Conservation (phyloP, 108 stramenopile genomes). For the Fistulifera solaris region DNA sequence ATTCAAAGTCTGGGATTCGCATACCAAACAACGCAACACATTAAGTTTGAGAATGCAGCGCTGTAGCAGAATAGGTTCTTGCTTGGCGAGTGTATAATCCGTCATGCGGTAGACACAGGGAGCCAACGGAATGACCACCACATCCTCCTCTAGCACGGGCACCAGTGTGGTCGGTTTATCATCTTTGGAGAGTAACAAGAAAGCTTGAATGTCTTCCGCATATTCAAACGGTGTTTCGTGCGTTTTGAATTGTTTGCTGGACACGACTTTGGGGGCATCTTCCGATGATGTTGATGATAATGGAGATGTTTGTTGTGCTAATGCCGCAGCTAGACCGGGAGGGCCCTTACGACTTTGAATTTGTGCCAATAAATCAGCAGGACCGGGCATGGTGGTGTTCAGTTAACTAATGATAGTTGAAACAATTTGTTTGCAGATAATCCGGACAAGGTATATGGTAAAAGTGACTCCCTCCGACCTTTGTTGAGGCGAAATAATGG, state of each 20-base stretch:
- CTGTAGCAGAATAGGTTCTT: conserved; percentile 24
- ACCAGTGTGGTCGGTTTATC: conserved; percentile 11
- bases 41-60: conserved; percentile 42
- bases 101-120: conserved; percentile 56
- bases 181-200: conserved; percentile 28
- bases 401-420: too few species aligned
- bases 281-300: neutral
- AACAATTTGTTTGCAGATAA: too few species aligned
- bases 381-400: conserved; percentile 22
- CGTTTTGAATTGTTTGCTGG: neutral
- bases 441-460: too few species aligned
- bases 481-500: too few species aligned
- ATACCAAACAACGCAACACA: conserved; percentile 37
- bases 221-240: conserved; percentile 23
- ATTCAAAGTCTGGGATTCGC: conserved; percentile 42
- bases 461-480: too few species aligned
- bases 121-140: conserved; percentile 44
- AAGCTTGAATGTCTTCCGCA: conserved; percentile 18
- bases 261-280: neutral
- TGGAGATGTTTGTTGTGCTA: conserved; percentile 4
- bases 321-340: conserved; percentile 4
- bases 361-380: conserved; percentile 36
- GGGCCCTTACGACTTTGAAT: conserved; percentile 9
- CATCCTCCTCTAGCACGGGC: conserved; percentile 14
- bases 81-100: conserved; percentile 48